phyloP scores from a whole-genome alignment of 2,329 filamentous ascomycete genomes.

The Ascosphaera apis region DNA sequence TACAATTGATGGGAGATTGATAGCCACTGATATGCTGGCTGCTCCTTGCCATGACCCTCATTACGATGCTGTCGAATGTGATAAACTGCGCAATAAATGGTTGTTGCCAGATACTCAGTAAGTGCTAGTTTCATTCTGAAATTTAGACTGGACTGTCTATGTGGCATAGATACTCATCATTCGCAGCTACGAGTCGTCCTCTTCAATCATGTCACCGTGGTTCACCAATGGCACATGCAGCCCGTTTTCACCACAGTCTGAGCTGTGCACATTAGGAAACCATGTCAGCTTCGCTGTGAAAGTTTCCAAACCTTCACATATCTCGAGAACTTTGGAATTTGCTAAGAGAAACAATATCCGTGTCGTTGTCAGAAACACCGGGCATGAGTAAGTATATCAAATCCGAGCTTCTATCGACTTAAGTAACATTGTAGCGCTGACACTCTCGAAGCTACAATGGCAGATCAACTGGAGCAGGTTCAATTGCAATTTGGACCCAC shows the following conservation, averaged over 20 bases:
- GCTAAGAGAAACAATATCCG: constrained; percentile 13
- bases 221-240: constrained; percentile 20
- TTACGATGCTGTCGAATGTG: constrained; percentile 25
- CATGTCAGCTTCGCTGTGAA: constrained; percentile 15
- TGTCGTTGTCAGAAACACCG: constrained; percentile 30
- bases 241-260: constrained; percentile 15
- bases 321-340: constrained; percentile 9
- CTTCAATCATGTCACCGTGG: constrained; percentile 16
- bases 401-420: no score
- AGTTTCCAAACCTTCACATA: constrained; percentile 8
- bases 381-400: constrained; percentile 24
- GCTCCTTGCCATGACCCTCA: constrained; percentile 27
- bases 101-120: constrained; percentile 19
- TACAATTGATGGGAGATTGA: constrained; percentile 27
- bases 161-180: no score
- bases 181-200: constrained; percentile 3
- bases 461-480: constrained; percentile 37
- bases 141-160: no score
- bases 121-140: no score
- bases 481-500: constrained; percentile 13
- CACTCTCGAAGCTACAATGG: constrained; percentile 13
- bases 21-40: constrained; percentile 30
- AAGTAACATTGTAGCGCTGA: no score
- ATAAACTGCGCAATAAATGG: constrained; percentile 22
- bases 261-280: constrained; percentile 11